phyloP scores from a whole-genome alignment of 805 yeast species.

The Starmerella floris region DNA sequence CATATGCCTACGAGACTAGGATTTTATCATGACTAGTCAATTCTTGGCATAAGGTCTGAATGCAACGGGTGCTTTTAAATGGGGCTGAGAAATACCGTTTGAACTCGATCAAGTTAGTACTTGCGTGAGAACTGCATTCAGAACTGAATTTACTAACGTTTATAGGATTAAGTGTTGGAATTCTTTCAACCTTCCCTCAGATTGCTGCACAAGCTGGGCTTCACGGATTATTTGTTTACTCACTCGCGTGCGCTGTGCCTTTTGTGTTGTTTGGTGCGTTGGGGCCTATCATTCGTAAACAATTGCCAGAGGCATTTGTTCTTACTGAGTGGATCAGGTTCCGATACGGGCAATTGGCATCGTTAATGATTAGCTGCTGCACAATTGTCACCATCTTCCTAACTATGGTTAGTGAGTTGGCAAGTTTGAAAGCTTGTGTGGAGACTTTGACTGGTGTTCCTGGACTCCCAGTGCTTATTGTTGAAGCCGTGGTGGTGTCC shows the following conservation, averaged over 20 bases:
- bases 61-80: constrained; percentile 16
- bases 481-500: constrained; percentile 76
- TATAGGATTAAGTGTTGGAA: constrained; percentile 77
- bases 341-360: constrained; percentile 60
- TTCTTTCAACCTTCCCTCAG: constrained; percentile 71
- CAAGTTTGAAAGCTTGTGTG: constrained; percentile 66
- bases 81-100: constrained; percentile 61
- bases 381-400: constrained; percentile 74
- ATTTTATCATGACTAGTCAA: not conserved
- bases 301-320: constrained; percentile 82
- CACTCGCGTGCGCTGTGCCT: constrained; percentile 69
- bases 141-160: constrained; percentile 12
- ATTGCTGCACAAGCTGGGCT: constrained; percentile 77
- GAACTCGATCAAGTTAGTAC: constrained; percentile 70
- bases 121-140: constrained; percentile 58
- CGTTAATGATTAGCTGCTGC: constrained; percentile 62
- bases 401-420: constrained; percentile 75
- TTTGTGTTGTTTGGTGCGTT: constrained; percentile 67
- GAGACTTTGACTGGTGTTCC: constrained; percentile 64
- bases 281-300: constrained; percentile 66
- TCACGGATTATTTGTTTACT: constrained; percentile 74
- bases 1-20: not conserved
- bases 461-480: constrained; percentile 68
- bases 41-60: constrained; percentile 3
- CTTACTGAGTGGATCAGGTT: constrained; percentile 88